Percentiles rank a stretch among this genome's conserved stretches.
Conservation (phyloP, 495 filamentous ascomycete genomes). For the Sordaria brevicollis region DNA sequence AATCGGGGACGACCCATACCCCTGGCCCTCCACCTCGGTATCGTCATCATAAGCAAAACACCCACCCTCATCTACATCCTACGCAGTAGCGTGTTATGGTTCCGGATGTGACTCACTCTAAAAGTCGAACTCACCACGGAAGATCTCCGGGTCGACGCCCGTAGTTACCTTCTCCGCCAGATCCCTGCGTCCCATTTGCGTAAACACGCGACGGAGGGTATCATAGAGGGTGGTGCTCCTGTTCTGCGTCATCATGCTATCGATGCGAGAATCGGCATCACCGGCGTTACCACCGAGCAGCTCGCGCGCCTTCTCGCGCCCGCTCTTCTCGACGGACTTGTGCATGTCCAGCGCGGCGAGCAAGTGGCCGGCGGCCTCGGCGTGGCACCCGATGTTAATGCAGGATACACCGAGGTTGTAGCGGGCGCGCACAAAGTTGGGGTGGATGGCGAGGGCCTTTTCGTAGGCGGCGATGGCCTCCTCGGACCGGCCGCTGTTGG, state of each 20-base stretch:
- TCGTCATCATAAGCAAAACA: not conserved
- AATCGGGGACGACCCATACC: no score
- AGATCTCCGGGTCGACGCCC: constrained; percentile 84
- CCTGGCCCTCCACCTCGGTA: not conserved
- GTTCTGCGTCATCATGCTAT: constrained; percentile 80
- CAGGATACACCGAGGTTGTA: constrained; percentile 96
- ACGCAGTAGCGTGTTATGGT: not conserved
- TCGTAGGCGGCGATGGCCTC: constrained; percentile 97
- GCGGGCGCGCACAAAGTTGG: constrained; percentile 91
- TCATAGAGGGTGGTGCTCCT: constrained; percentile 94
- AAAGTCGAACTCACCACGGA: constrained; percentile 56
- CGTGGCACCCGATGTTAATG: constrained; percentile 94
- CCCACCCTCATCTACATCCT: not conserved
- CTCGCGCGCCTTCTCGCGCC: constrained; percentile 69
- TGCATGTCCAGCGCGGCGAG: constrained; percentile 94
- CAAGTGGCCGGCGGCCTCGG: constrained; percentile 89
- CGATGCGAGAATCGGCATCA: constrained; percentile 52
- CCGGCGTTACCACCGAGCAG: constrained; percentile 55
- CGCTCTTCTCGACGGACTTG: constrained; percentile 80
- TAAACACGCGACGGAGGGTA: constrained; percentile 84
- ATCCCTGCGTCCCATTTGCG: constrained; percentile 84
- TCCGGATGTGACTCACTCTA: not conserved
- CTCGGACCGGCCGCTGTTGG: constrained; percentile 84
- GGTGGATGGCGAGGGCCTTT: constrained; percentile 73
- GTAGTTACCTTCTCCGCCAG: constrained; percentile 75